Evolutionary conservation across 768 basidiomycete genomes (phyloP).

Genomic region (Lepiota venenata): DNA sequence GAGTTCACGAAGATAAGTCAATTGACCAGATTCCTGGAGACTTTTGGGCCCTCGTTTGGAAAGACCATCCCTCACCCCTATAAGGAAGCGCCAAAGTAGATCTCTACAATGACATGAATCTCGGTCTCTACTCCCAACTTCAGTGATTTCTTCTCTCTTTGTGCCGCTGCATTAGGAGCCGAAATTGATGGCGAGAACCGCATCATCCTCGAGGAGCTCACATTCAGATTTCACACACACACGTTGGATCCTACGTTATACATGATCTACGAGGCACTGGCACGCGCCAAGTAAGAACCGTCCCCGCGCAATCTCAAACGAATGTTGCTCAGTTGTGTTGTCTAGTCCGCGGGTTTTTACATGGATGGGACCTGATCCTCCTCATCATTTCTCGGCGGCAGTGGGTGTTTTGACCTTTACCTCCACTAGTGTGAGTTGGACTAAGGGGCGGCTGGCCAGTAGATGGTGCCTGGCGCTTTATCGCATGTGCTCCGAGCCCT

Average conservation of each 20-base stretch:
- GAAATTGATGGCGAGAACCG: conserved; percentile 20
- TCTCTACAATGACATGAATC: conserved; percentile 6
- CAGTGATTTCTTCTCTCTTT: conserved; percentile 10
- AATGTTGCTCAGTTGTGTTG: not conserved
- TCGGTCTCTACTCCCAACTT: conserved; percentile 9
- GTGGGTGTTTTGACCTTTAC: conserved; percentile 30
- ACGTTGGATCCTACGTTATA: conserved; percentile 17
- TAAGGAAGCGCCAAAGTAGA: conserved; percentile 3
- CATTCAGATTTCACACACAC: conserved; percentile 24
- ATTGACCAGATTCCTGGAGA: conserved; percentile 4
- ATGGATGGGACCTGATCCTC: conserved; percentile 62
- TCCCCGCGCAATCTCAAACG: not conserved
- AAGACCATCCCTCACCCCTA: conserved; percentile 5
- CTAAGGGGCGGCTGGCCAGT: not conserved
- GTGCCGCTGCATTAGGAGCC: conserved; percentile 8
- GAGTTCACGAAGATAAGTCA: conserved; percentile 4
- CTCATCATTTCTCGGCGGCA: conserved; percentile 60
- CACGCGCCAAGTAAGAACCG: conserved; percentile 23
- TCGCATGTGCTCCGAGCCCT: conserved; percentile 37
- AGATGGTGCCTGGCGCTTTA: conserved; percentile 43
- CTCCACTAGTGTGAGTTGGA: not conserved
- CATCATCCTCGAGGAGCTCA: conserved; percentile 21
- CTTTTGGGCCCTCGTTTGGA: not conserved
- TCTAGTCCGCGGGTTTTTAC: conserved; percentile 42
- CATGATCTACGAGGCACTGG: conserved; percentile 22